Base-by-base conservation (phyloP, 192 early-diverging fungal species). In the Hyaloraphidium curvatum region DNA sequence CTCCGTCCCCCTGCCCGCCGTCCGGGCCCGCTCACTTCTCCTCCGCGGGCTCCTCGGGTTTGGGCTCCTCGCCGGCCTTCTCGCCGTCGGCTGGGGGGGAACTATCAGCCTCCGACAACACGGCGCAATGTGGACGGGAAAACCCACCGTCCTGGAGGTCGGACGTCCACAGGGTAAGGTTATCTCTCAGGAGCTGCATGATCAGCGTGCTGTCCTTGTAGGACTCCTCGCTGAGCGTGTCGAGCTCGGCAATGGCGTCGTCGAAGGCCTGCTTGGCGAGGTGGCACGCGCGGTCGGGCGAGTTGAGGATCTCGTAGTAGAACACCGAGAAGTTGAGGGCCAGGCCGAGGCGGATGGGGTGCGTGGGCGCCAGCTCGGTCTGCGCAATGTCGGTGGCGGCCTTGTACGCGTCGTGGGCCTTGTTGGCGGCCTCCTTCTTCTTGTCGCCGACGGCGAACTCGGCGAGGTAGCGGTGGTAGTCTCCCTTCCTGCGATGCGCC, bases 161-260 rank as follows among this genome's bases (percentile, higher is more conserved):
- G 57, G 91, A 91, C 54, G 91, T 95, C 94, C 94, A 97, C 55
- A 97, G 81, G 48, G 94, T 95, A 64, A 97, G 78, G 77, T 97
- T 97, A 73, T 97, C 94, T 58, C 94, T 79, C 63, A 97, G 75
- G 52, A 97, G 78, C 75, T 97, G 94, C 94, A 97, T 97, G 71
- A 97, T 97, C 59, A 97, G 77, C 50, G 94, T 96, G 43, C 87
- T 90, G 69, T 96, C 91, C 80, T 95, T 97, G 85, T 97, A 97
- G 54, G 86, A 89, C 72, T 95, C 94, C 72, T 97, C 94, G 67
- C 80, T 87, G 52, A 97, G 80, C 57, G 86, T 92, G 78, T 97
- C 94, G 54, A 97, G 76, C 73, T 95, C 94, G 33, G 94, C 90
- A 69, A 97, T 97, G 50, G 94, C 94, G 60, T 93, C 94, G 69